Percentiles rank a stretch among this genome's conserved stretches.
These are phyloP conservation scores for Dothistroma pini DNA, from an alignment of 2,329 filamentous ascomycete species.

Conservation along the genomic window DNA sequence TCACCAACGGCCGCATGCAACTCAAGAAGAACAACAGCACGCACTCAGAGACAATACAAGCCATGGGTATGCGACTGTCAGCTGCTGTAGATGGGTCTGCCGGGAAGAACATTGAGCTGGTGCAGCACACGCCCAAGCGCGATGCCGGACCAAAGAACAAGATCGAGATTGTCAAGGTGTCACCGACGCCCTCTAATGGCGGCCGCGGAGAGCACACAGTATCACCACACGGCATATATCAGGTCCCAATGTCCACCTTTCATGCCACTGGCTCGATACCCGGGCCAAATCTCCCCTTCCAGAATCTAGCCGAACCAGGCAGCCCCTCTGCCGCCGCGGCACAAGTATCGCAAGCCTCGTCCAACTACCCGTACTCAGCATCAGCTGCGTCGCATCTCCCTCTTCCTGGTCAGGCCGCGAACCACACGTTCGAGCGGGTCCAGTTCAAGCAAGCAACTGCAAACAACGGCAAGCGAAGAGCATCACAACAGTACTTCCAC, in stretches of 20 bases:
- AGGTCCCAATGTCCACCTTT: slow-evolving; percentile 37
- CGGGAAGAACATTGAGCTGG: slow-evolving; percentile 74
- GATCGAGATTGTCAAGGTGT: slow-evolving; percentile 66
- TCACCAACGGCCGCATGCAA: slow-evolving; percentile 54
- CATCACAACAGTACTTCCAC: slow-evolving; percentile 89
- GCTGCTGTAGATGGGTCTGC: slow-evolving; percentile 74
- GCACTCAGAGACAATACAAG: slow-evolving; percentile 56
- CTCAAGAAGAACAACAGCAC: slow-evolving; percentile 47
- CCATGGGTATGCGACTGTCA: slow-evolving; percentile 79
- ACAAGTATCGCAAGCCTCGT: slow-evolving; percentile 15
- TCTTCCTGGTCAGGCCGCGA: slow-evolving; percentile 34
- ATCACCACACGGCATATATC: slow-evolving; percentile 34
- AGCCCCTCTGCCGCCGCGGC: slow-evolving; percentile 12
- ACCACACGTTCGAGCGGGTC: slow-evolving; percentile 78
- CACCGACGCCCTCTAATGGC: slow-evolving; percentile 59
- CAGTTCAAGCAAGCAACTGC: slow-evolving; percentile 93
- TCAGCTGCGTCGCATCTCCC: slow-evolving; percentile 23
- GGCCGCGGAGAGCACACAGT: slow-evolving; percentile 42
- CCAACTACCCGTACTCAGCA: slow-evolving; percentile 20
- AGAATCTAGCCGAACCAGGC: slow-evolving; percentile 29
- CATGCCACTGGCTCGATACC: slow-evolving; percentile 36
- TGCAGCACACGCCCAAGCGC: slow-evolving; percentile 87
- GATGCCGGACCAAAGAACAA: slow-evolving; percentile 80
- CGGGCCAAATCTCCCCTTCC: slow-evolving; percentile 43
- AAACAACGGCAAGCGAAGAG: slow-evolving; percentile 87